phyloP scores from a whole-genome alignment of 768 basidiomycete species.

The Podaxis sp. region DNA sequence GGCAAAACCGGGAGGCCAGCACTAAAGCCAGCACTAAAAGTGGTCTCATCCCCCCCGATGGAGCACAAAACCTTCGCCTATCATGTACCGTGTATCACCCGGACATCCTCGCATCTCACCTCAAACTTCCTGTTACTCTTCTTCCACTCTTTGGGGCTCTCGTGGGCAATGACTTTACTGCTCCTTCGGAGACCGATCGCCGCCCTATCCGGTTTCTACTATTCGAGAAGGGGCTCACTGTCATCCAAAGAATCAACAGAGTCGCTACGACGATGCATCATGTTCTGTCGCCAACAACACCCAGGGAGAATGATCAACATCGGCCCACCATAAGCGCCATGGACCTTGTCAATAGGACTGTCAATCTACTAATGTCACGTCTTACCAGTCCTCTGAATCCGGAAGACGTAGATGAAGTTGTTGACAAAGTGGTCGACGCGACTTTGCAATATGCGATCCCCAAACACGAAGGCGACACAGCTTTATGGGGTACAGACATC shows the following conservation, averaged over 20 bases:
- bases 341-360: slow-evolving; percentile 72
- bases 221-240: slow-evolving; percentile 60
- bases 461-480: slow-evolving; percentile 44
- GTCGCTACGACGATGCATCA: slow-evolving; percentile 59
- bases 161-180: slow-evolving; percentile 80
- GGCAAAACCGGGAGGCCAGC: slow-evolving; percentile 36
- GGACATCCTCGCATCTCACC: slow-evolving; percentile 54
- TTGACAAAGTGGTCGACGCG: slow-evolving; percentile 72
- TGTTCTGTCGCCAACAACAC: slow-evolving; percentile 50
- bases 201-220: slow-evolving; percentile 60
- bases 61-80: slow-evolving; percentile 42
- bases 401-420: slow-evolving; percentile 63
- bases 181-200: slow-evolving; percentile 44
- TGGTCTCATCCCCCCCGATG: slow-evolving; percentile 57
- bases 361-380: slow-evolving; percentile 55
- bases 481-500: slow-evolving; percentile 52
- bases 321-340: slow-evolving; percentile 62
- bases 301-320: slow-evolving; percentile 50
- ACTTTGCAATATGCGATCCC: slow-evolving; percentile 79
- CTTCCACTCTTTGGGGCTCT: slow-evolving; percentile 80
- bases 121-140: slow-evolving; percentile 67
- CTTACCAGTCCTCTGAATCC: slow-evolving; percentile 47
- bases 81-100: slow-evolving; percentile 64
- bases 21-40: slow-evolving; percentile 17
- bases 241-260: slow-evolving; percentile 62